Conservation (phyloP, 169 alveolate species). For the Cryptosporidium tyzzeri region DNA sequence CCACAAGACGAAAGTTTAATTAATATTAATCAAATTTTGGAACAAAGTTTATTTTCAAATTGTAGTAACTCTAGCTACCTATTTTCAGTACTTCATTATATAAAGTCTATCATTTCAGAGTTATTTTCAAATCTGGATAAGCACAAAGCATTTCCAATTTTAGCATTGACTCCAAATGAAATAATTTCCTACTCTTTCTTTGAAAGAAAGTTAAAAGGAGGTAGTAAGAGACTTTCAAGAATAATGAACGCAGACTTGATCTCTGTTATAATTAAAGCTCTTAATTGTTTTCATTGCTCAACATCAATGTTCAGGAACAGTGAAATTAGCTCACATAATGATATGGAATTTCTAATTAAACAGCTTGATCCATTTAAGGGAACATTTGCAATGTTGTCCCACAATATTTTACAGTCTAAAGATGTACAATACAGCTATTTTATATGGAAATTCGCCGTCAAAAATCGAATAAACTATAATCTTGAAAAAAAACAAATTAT, state of each 20-base stretch:
- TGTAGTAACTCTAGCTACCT: conserved; percentile 8
- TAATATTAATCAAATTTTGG: conserved; percentile 20
- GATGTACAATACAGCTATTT: conserved; percentile 15
- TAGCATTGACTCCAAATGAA: conserved; percentile 53
- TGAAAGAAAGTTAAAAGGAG: neutral
- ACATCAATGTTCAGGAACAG: neutral
- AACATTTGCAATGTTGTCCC: neutral
- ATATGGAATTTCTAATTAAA: conserved; percentile 10
- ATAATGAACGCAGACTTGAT: conserved; percentile 27
- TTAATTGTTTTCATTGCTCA: conserved; percentile 3
- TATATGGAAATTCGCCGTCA: conserved; percentile 30
- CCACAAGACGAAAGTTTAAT: neutral
- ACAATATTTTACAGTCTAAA: conserved; percentile 30
- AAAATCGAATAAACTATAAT: neutral
- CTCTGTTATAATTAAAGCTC: conserved; percentile 10
- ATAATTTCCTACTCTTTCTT: conserved; percentile 53
- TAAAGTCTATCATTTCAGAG: conserved; percentile 1
- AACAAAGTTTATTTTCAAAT: conserved; percentile 28
- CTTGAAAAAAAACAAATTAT: neutral
- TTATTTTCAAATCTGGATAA: conserved; percentile 7
- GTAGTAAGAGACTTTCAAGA: conserved; percentile 11
- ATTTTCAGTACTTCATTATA: conserved; percentile 39
- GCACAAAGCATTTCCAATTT: conserved; percentile 6
- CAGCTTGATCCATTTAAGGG: neutral
- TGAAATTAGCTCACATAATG: neutral